A percentile compares a stretch with the other conserved stretches of the same genome.
These are phyloP conservation scores for Sabuloglossum arenarium DNA, from an alignment of 495 filamentous ascomycete genomes.

Conservation along the genomic window DNA sequence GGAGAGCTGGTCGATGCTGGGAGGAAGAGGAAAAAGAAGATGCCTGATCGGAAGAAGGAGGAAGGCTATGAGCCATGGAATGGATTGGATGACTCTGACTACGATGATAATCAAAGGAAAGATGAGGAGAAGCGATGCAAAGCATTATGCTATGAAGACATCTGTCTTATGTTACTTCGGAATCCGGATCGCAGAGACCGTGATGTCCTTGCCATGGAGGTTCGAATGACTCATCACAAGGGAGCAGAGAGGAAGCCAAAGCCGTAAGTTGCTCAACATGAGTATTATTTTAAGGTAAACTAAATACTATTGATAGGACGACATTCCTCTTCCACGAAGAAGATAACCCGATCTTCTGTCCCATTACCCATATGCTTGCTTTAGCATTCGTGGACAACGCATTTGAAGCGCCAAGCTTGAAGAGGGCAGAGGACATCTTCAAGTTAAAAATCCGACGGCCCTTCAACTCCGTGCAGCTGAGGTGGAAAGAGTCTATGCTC, in stretches of 20 bases:
- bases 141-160: conserved; percentile 14
- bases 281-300: background rate
- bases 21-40: conserved; percentile 3
- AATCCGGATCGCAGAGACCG: conserved; percentile 2
- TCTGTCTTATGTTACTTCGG: conserved; percentile 6
- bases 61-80: too few relatives aligned
- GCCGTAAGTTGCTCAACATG: conserved; percentile 9
- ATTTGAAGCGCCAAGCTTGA: conserved; percentile 11
- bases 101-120: conserved; percentile 6
- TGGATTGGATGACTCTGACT: background rate
- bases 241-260: conserved; percentile 11
- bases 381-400: conserved; percentile 10
- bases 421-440: conserved; percentile 8
- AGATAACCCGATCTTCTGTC: conserved; percentile 10
- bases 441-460: conserved; percentile 10
- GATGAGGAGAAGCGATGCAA: conserved; percentile 8
- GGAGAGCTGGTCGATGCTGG: conserved; percentile 8
- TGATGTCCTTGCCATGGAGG: conserved; percentile 10
- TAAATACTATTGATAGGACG: conserved; percentile 5
- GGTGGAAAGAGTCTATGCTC: conserved; percentile 14
- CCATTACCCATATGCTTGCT: conserved; percentile 8
- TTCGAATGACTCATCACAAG: conserved; percentile 14
- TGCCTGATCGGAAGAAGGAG: conserved; percentile 4
- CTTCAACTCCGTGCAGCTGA: conserved; percentile 9
- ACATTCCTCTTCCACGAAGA: conserved; percentile 12